Evolutionary conservation across 139 green algal genomes (phyloP), one percentile per base, ranked within the genome.

Genomic region (Edaphochlamys debaryana): DNA sequence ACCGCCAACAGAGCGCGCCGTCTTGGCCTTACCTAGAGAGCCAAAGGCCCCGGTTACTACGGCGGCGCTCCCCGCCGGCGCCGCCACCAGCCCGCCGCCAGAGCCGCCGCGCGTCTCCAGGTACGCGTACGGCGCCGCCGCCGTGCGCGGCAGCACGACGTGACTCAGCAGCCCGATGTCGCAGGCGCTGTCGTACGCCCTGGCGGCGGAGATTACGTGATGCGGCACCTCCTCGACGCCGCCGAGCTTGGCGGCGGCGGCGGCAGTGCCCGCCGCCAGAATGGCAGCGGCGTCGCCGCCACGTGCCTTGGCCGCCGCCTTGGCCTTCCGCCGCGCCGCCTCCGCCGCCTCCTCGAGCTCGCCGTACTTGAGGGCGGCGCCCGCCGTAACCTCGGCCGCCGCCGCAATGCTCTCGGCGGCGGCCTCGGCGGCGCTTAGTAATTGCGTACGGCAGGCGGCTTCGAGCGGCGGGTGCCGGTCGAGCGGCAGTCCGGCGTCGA

Each of bases 401-500:
- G 63, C 63, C 42, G 64, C 64, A 1, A 34, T 19, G 17, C 34
- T n/a, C 4, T 20, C 30, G 30, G 56, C 56, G 23, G 56, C 56
- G 23, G 67, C 67, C 38, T 38, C 69, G n/a, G 27, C 30, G 3
- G 25, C 52, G 8, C 29, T 67, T 50, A 48, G 67, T 36, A 87
- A 63, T 27, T 78, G 2, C 0, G n/a, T 4, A 0, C 23, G 20
- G 66, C 86, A 90, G 32, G 54, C 54, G 4, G 63, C 7, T n/a
- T 87, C 76, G 4, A 87, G 70, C 0, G 66, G 19, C 4, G 69
- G 27, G 70, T 79, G 69, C 32, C 58, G 36, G 29, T 85, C 86
- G 1, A 86, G 8, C 20, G 86, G 81, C 13, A 87, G 27, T 8
- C 76, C 86, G 30, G 66, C 34, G 29, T 90, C 81, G 0, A 82